Base-by-base conservation (phyloP, 1,284 basidiomycete genomes). In the Trichosporon sp. region DNA sequence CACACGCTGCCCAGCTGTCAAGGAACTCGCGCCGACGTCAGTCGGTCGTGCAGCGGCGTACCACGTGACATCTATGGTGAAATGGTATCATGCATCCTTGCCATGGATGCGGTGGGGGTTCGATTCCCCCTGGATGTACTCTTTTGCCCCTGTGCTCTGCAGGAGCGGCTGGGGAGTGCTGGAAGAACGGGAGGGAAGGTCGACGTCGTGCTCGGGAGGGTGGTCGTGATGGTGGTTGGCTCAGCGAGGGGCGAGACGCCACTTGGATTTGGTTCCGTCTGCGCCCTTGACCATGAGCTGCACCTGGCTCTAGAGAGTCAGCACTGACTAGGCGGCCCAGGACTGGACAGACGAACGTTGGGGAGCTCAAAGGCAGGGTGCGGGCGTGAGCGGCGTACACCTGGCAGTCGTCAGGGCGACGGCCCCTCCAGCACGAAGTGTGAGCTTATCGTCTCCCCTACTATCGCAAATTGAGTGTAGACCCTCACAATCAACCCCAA, bases 71-170 rank as follows among this genome's bases (percentile, higher is more conserved):
- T 60, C 56, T 60, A 60, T 60, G 56, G 56, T 60, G 56, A 60
- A 60, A 60, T 60, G 56, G 56, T 60, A 60, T 60, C 56, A 60
- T 60, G 27, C 56, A 31, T 60, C 56, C 56, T 60, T 60, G 56
- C 56, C 56, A 60, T 60, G 56, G 56, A 60, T 31, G 56, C 56
- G 56, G 56, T 60, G 56, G 56, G 56, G 56, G 56, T 60, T 60
- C 56, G 56, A 60, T 60, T 60, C 27, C 56, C 56, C 56, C 56
- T 60, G 56, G 56, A 60, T 60, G 56, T 60, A 60, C 38, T 60
- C 56, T 60, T 60, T 60, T 60, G 56, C 15, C 3, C 12, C 15
- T 18, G 13, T 60, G 15, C 27, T 31, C 3, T 29, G 27, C 56
- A n/a, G 15, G 18, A 8, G 0, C 18, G 29, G 15, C n/a, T 29